Base-by-base conservation (phyloP, 1,284 basidiomycete species). In the Ceraceosorus bombacis region DNA sequence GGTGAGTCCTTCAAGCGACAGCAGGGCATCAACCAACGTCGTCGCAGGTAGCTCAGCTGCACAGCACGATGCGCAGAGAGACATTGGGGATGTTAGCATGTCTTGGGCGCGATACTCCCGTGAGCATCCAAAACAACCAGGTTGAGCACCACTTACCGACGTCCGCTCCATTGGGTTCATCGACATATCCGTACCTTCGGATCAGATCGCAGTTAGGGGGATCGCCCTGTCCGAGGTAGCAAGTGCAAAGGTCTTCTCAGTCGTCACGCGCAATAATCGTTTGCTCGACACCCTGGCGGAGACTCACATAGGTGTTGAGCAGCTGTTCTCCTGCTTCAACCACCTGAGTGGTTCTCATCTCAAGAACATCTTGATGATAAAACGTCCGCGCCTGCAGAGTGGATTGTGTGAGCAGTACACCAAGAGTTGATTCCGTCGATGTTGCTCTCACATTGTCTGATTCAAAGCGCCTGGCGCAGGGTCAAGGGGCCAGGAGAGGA, bases 201-300 rank as follows among this genome's bases (percentile, higher is more conserved):
- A 98, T 82, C 1, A 99, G 83, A 70, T 95, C 92, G n/a, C 88
- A 85, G 75, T 98, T 98, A 4, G 94, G 91, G 6, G 86, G 88
- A 72, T 95, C 88, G 36, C 88, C 90, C 27, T 27, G 27, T 27
- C 27, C 77, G 97, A 98, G 5, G 53, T 15, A 12, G 46, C 12
- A 48, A 12, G 46, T 15, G 46, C 15, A 15, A 48, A 15, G 12
- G 46, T 12, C 12, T 12, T 15, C 12, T 12, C 12, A 48, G 2
- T 15, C 3, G 46, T 12, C 15, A 15, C 12, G 46, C 46, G 12
- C 15, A 15, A 15, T 2, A 15, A 48, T 2, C 12, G 46, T 3
- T 27, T 3, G n/a, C 27, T 27, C 27, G 27, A 27, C 27, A 27
- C 2, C 27, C 27, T 27, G 27, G 3, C 2, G 27, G 27, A 27